phyloP scores from a whole-genome alignment of 345 rosid genomes.

The Atalantia buxifolia region DNA sequence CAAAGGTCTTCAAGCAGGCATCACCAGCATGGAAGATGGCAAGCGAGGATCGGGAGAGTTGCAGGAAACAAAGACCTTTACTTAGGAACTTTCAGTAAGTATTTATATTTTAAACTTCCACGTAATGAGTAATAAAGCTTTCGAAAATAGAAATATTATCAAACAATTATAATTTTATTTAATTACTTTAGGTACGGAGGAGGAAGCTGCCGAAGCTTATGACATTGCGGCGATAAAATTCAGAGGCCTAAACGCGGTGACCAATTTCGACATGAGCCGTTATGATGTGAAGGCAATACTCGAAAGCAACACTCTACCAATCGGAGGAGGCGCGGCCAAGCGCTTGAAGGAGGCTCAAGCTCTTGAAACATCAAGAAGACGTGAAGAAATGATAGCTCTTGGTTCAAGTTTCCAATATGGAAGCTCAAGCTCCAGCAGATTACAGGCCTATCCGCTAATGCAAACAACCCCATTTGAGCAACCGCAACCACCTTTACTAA shows the following conservation, averaged over 20 bases:
- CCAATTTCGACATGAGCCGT: conserved; percentile 94
- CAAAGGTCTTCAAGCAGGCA: conserved; percentile 46
- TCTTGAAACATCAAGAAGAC: conserved; percentile 71
- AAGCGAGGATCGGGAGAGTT: conserved; percentile 97
- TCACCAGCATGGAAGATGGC: conserved; percentile 99
- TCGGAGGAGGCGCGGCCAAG: conserved; percentile 98
- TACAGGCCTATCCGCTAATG: conserved; percentile 61
- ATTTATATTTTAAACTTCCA: not conserved
- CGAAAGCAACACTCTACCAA: conserved; percentile 89
- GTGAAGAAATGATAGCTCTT: conserved; percentile 84
- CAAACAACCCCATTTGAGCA: conserved; percentile 54
- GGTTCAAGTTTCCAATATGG: conserved; percentile 69
- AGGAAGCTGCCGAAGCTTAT: conserved; percentile 99
- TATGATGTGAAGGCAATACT: conserved; percentile 95
- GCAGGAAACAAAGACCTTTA: conserved; percentile 99
- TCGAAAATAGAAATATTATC: not conserved
- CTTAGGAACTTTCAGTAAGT: conserved; percentile 95
- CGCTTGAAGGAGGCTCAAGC: conserved; percentile 98
- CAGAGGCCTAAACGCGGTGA: conserved; percentile 86
- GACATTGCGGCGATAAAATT: conserved; percentile 98
- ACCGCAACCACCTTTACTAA: conserved; percentile 54
- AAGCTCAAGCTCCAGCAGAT: conserved; percentile 44
- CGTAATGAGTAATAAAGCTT: too few species aligned
- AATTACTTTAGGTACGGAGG: conserved; percentile 66
- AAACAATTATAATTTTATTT: not conserved